Percentiles rank a stretch among this genome's conserved stretches.
Conservation (phyloP, 2,329 filamentous ascomycete species). For the Rhytidhysteron rufulum region DNA sequence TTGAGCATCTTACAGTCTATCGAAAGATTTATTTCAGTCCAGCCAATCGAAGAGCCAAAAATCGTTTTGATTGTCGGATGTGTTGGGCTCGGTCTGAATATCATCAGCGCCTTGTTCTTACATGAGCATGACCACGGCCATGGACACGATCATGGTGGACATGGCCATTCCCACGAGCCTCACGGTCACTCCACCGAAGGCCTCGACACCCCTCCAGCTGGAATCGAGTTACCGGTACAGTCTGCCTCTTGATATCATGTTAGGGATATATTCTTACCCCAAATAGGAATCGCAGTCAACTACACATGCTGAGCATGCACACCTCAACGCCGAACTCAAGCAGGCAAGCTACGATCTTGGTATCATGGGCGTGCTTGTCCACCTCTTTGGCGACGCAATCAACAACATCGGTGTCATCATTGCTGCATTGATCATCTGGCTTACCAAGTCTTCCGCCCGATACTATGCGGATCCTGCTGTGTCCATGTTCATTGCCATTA, state of each 20-base stretch:
- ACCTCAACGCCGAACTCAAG: slow-evolving; percentile 18
- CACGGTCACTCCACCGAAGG: slow-evolving; percentile 4
- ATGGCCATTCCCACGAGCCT: not conserved
- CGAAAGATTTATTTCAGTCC: slow-evolving; percentile 61
- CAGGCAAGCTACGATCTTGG: slow-evolving; percentile 54
- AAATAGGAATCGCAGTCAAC: slow-evolving; percentile 1
- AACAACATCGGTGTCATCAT: slow-evolving; percentile 76
- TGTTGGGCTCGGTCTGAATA: slow-evolving; percentile 63
- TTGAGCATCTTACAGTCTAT: slow-evolving; percentile 72
- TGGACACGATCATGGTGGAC: slow-evolving; percentile 13
- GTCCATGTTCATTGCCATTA: slow-evolving; percentile 66
- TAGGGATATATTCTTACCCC: no score
- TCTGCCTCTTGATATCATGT: no score
- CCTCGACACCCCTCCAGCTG: no score
- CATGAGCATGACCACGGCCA: slow-evolving; percentile 49
- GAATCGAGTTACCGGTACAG: no score
- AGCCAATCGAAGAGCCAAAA: slow-evolving; percentile 59
- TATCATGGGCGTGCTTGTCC: slow-evolving; percentile 66
- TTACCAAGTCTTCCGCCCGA: slow-evolving; percentile 52
- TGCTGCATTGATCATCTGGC: slow-evolving; percentile 67
- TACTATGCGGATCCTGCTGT: slow-evolving; percentile 71
- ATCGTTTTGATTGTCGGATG: slow-evolving; percentile 67
- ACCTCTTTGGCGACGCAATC: slow-evolving; percentile 68
- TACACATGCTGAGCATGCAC: slow-evolving; percentile 23
- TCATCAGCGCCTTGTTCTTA: slow-evolving; percentile 63